Evolutionary conservation across 2,329 filamentous ascomycete genomes (phyloP).

Genomic region (Xylariaceae sp.): DNA sequence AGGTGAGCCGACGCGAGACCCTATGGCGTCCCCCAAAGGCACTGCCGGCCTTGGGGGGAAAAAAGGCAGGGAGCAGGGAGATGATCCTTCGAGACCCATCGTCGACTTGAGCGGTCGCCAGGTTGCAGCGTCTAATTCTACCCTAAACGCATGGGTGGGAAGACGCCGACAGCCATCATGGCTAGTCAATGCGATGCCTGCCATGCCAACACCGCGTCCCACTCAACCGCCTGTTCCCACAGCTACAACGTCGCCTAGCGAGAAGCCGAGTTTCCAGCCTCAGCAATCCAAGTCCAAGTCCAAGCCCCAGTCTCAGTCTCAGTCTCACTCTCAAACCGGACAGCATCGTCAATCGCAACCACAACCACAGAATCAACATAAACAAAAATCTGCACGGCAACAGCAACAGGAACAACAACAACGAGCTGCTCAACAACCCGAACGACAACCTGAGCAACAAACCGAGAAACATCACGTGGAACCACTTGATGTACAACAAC

Average conservation of each 20-base stretch:
- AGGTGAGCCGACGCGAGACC: conserved; percentile 6
- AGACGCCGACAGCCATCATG: conserved; percentile 32
- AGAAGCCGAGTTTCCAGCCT: conserved; percentile 3
- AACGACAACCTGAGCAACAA: not conserved
- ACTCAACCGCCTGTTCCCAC: conserved; percentile 14
- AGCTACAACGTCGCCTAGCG: conserved; percentile 12
- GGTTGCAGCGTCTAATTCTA: conserved; percentile 39
- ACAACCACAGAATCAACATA: not conserved
- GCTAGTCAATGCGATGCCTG: conserved; percentile 30
- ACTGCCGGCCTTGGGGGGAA: conserved; percentile 7
- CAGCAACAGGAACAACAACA: too few relatives aligned
- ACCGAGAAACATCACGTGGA: not conserved
- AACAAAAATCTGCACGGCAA: not conserved
- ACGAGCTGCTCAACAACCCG: not conserved
- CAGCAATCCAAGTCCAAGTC: not conserved
- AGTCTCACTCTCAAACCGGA: not conserved
- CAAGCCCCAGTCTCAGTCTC: conserved; percentile 7
- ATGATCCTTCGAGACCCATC: not conserved
- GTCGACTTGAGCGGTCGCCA: conserved; percentile 19
- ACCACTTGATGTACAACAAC: not conserved
- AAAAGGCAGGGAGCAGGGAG: conserved; percentile 1
- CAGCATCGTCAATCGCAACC: conserved; percentile 1
- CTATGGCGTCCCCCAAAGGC: conserved; percentile 27
- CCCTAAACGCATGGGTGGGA: conserved; percentile 37
- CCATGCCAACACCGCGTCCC: conserved; percentile 30